Evolutionary conservation across 140 eudicot genomes (phyloP).

Genomic region (Senecio squalidus): DNA sequence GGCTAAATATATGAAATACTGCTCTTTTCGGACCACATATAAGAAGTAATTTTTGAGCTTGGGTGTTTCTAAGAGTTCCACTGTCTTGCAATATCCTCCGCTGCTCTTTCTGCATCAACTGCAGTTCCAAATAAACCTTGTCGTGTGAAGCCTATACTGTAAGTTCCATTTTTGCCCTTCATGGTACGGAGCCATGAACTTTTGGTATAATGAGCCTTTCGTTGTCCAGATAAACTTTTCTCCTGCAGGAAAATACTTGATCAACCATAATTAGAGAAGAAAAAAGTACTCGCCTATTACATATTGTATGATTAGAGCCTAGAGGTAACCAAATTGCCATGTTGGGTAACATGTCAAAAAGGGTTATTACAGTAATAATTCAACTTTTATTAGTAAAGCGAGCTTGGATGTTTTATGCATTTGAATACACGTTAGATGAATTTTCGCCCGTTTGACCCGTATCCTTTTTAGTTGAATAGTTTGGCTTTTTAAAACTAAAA

Average conservation of each 20-base stretch:
- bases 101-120: conserved; percentile 17
- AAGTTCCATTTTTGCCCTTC: conserved; percentile 9
- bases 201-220: not conserved
- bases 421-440: no score
- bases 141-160: conserved; percentile 12
- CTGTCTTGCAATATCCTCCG: conserved; percentile 26
- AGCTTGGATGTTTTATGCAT: no score
- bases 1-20: no score
- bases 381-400: no score
- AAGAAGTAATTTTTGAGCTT: conserved; percentile 9
- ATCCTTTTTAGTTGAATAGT: no score
- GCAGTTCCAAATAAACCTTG: conserved; percentile 20
- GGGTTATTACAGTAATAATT: no score
- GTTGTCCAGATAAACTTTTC: not conserved
- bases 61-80: conserved; percentile 19
- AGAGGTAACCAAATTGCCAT: no score
- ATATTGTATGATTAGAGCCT: not conserved
- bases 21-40: conserved; percentile 6
- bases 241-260: conserved; percentile 6
- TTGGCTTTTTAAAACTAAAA: no score
- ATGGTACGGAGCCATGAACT: conserved; percentile 17
- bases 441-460: no score
- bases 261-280: not conserved
- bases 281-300: not conserved
- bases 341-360: no score